phyloP scores from a whole-genome alignment of 257 asterid species.

The Fraxinus cuspidata region DNA sequence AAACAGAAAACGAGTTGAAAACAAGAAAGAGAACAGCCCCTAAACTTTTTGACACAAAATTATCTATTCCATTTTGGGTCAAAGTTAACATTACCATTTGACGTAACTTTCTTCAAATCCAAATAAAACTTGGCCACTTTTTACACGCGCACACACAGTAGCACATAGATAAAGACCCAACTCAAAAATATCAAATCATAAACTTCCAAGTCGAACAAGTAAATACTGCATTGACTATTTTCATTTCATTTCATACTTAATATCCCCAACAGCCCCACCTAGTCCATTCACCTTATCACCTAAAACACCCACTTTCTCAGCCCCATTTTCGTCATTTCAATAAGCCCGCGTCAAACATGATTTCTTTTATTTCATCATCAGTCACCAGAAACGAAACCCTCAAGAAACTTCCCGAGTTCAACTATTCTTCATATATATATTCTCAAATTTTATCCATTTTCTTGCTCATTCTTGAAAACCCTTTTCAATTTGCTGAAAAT shows the following conservation, averaged over 20 bases:
- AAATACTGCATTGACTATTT: neutral
- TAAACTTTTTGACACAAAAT: no score
- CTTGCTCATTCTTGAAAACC: neutral
- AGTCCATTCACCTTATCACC: neutral
- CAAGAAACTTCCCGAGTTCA: slow-evolving; percentile 1
- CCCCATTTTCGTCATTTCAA: slow-evolving; percentile 5
- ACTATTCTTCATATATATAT: neutral
- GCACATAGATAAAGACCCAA: neutral
- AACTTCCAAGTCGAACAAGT: neutral
- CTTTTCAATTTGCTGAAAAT: neutral
- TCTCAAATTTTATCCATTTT: neutral
- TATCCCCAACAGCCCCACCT: neutral
- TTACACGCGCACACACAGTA: neutral
- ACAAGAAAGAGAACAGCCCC: no score
- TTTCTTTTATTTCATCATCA: neutral
- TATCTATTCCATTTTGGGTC: neutral
- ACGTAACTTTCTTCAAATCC: neutral
- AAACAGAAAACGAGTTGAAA: no score
- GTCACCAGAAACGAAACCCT: neutral
- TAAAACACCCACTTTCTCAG: neutral
- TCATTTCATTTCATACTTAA: neutral
- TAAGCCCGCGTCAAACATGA: neutral
- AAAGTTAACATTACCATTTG: neutral
- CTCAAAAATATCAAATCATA: neutral
- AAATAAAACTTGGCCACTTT: neutral